Conservation (phyloP, 768 basidiomycete species). For the Sarcomyxa edulis region DNA sequence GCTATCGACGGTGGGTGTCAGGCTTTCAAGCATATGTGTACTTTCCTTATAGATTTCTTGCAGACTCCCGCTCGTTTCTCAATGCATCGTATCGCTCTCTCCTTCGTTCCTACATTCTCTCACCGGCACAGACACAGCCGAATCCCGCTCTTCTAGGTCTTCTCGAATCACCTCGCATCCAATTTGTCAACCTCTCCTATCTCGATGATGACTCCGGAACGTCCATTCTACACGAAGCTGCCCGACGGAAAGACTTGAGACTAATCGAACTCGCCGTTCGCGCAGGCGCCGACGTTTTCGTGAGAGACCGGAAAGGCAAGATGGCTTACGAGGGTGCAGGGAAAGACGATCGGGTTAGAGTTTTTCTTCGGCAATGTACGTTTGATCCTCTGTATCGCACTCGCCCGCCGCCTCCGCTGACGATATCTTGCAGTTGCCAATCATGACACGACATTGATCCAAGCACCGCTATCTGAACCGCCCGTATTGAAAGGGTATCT, state of each 20-base stretch:
- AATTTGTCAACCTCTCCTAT: slow-evolving; percentile 71
- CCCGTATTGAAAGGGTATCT: slow-evolving; percentile 71
- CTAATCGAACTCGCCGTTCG: slow-evolving; percentile 81
- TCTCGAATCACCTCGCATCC: slow-evolving; percentile 63
- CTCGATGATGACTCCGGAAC: slow-evolving; percentile 75
- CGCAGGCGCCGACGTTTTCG: slow-evolving; percentile 87
- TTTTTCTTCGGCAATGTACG: slow-evolving; percentile 81
- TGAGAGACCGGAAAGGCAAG: slow-evolving; percentile 70
- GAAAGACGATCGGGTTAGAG: slow-evolving; percentile 77
- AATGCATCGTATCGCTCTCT: slow-evolving; percentile 72
- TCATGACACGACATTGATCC: slow-evolving; percentile 67
- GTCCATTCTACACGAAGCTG: slow-evolving; percentile 84
- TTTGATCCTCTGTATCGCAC: slow-evolving; percentile 8
- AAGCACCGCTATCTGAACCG: slow-evolving; percentile 38
- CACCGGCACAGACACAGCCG: slow-evolving; percentile 36
- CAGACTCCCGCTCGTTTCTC: slow-evolving; percentile 75
- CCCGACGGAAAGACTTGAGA: slow-evolving; percentile 70
- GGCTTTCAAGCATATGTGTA: background rate
- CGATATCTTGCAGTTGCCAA: slow-evolving; percentile 59
- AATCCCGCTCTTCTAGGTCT: slow-evolving; percentile 45
- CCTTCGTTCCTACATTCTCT: slow-evolving; percentile 68
- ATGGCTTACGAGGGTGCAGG: slow-evolving; percentile 62
- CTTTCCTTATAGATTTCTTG: background rate
- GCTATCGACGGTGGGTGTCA: slow-evolving; percentile 58
- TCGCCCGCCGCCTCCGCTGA: background rate